These are phyloP conservation scores for Saccharum spontaneum DNA, from an alignment of 176 grass and related monocot genomes.

Conservation along the genomic window DNA sequence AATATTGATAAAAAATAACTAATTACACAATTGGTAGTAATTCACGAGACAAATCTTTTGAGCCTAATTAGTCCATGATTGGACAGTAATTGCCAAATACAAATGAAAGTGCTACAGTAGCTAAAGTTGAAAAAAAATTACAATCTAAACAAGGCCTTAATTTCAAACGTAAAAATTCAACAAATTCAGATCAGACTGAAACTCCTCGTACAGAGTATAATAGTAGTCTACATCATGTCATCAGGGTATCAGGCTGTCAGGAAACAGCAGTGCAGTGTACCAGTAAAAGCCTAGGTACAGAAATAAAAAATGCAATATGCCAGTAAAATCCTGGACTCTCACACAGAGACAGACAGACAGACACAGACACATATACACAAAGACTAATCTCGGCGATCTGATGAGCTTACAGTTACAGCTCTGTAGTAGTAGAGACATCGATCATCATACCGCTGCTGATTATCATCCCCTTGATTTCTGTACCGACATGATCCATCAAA, in stretches of 20 bases:
- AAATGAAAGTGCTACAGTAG: no score
- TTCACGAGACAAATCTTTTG: no score
- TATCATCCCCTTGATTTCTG: conserved; percentile 50
- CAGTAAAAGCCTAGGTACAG: not conserved
- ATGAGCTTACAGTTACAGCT: conserved; percentile 28
- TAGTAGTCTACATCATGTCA: not conserved
- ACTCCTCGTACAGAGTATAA: not conserved
- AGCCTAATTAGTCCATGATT: no score
- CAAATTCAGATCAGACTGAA: not conserved
- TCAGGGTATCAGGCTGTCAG: not conserved
- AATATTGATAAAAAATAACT: no score
- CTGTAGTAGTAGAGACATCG: conserved; percentile 54
- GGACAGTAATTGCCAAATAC: no score
- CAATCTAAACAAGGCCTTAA: no score
- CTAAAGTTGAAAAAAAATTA: no score
- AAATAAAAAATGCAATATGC: conserved; percentile 18
- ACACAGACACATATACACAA: conserved; percentile 34
- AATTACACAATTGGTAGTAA: no score
- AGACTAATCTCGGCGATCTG: not conserved
- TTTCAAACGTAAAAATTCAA: not conserved
- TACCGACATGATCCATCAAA: conserved; percentile 49
- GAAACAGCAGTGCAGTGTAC: conserved; percentile 23
- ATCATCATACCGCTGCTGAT: conserved; percentile 46
- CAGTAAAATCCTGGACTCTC: not conserved
- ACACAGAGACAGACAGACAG: not conserved